phyloP scores from a whole-genome alignment of 306 rosid species.

The Trichosanthes cucumerina region DNA sequence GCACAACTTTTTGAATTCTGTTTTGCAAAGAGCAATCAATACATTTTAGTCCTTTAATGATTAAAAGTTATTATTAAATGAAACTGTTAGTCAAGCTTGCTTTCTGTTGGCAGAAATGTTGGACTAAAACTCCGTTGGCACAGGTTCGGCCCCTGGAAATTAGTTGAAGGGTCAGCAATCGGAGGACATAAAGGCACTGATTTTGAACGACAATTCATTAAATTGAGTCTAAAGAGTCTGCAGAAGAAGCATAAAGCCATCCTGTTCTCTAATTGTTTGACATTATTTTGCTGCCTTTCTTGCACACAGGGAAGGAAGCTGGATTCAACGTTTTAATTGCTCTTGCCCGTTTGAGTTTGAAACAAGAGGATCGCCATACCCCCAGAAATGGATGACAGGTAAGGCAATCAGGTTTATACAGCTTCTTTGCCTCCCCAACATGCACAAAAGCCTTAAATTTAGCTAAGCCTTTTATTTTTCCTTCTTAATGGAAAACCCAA shows the following conservation, averaged over 20 bases:
- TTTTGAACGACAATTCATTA: not conserved
- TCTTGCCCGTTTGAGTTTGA: not conserved
- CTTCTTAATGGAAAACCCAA: conserved; percentile 1
- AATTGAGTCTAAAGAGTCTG: conserved; percentile 9
- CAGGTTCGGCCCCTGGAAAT: conserved; percentile 4
- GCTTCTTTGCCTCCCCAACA: conserved; percentile 1
- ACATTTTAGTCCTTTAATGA: not conserved
- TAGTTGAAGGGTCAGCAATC: conserved; percentile 1
- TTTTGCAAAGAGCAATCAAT: conserved; percentile 2
- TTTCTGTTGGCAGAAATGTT: conserved; percentile 12
- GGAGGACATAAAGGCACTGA: not conserved
- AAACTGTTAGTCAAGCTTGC: not conserved
- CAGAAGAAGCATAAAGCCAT: conserved; percentile 1
- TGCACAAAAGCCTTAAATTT: not conserved
- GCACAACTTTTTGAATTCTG: not conserved
- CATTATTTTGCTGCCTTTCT: conserved; percentile 8
- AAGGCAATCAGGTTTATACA: conserved; percentile 2
- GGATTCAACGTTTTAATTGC: not conserved
- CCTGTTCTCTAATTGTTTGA: conserved; percentile 7
- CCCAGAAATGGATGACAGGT: conserved; percentile 9
- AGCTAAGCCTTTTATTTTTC: not conserved
- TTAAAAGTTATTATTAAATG: not conserved
- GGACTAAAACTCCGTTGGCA: not conserved
- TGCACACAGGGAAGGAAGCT: not conserved
- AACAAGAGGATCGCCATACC: not conserved